Evolutionary conservation across 1,284 basidiomycete genomes (phyloP).

Genomic region (Pascua guehoae): DNA sequence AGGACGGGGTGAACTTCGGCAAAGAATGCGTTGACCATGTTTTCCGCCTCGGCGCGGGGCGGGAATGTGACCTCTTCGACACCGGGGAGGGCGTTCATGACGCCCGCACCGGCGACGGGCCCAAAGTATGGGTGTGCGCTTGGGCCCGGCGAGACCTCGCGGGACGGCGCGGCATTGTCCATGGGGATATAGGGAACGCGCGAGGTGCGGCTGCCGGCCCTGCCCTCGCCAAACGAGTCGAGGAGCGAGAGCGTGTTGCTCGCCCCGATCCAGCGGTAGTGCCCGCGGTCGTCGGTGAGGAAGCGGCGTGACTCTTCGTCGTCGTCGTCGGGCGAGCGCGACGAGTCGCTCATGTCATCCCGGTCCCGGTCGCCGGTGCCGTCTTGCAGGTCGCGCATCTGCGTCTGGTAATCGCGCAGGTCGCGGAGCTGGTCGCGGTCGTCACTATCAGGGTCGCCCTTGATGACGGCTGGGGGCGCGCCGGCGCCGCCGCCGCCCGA

Average conservation of each 20-base stretch:
- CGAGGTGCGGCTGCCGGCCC: conserved; percentile 7
- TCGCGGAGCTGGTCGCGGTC: conserved; percentile 10
- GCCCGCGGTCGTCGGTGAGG: conserved; percentile 66
- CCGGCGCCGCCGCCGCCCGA: background rate
- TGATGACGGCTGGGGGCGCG: background rate
- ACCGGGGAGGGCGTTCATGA: conserved; percentile 72
- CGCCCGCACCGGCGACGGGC: conserved; percentile 80
- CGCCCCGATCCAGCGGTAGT: conserved; percentile 85
- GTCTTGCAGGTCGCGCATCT: too few relatives aligned
- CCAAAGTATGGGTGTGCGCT: conserved; percentile 66
- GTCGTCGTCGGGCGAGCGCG: conserved; percentile 49
- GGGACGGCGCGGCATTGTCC: background rate
- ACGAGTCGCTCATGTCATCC: conserved; percentile 33
- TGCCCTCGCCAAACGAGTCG: conserved; percentile 63
- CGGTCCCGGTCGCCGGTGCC: too few relatives aligned
- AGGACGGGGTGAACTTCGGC: conserved; percentile 75
- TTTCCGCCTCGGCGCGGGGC: conserved; percentile 72
- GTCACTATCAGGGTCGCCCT: conserved; percentile 2
- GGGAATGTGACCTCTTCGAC: conserved; percentile 85
- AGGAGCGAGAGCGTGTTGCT: conserved; percentile 87
- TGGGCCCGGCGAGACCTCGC: conserved; percentile 7
- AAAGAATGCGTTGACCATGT: conserved; percentile 82
- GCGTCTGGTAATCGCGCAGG: background rate
- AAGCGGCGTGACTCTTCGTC: conserved; percentile 34
- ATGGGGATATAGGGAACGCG: conserved; percentile 13